Base-by-base conservation (phyloP, 768 basidiomycete genomes). In the Collybia sp. region DNA sequence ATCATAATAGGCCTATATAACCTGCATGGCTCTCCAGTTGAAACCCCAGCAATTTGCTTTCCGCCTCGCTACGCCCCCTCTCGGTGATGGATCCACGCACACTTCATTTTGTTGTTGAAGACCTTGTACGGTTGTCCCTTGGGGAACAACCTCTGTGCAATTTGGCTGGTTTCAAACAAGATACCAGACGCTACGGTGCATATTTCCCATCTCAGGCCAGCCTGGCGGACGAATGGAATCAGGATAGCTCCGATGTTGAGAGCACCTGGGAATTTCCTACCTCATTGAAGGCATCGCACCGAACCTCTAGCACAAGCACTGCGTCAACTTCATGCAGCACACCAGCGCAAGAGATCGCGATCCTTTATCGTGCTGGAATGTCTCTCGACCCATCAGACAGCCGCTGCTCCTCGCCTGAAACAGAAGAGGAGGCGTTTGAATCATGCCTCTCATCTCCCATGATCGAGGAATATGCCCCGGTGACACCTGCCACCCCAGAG, bases 271-370 rank as follows among this genome's bases (percentile, higher is more conserved):
- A 68, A 45, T 69, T 62, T 40, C 55, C 65, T 31, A 50, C 57
- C 35, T 49, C 57, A 25, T 46, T 55, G 2, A 50, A 43, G n/a
- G 52, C 52, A 12, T 57, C 60, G 13, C 25, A 25, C 25, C 48
- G 56, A 31, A 46, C 46, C 45, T 59, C 59, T 9, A 63, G 60
- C 44, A 51, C 50, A 15, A 54, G 46, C 25, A 60, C 60, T 40
- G 56, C 53, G 41, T 54, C 50, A 31, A 53, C 58, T 16, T 38
- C 56, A 3, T 57, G 48, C 34, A 62, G 59, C 43, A 71, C 61
- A n/a, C 63, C 71, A 18, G 69, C 73, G 12, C 69, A 72, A 48
- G 60, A 69, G 40, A 65, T 73, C 16, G 65, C 54, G 17, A 50
- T 53, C 43, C 61, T 60, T 10, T 73, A 69, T 48, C 68, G 71